phyloP scores from a whole-genome alignment of 2,329 filamentous ascomycete species.

The Trichophyton schoenleinii region DNA sequence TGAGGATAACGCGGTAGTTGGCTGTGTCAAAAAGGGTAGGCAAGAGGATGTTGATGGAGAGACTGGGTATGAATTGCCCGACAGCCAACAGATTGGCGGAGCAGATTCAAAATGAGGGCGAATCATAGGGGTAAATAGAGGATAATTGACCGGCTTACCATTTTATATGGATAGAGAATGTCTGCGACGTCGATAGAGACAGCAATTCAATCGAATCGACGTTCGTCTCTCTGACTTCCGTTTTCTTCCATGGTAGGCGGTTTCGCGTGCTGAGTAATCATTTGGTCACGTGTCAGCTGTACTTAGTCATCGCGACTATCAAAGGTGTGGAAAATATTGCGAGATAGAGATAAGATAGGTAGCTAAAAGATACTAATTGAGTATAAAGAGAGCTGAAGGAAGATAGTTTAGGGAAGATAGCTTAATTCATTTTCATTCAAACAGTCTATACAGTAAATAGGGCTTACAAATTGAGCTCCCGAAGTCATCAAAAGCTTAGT shows the following conservation, averaged over 20 bases:
- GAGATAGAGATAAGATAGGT: too few species aligned
- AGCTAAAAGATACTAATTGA: too few species aligned
- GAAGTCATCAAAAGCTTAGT: background rate
- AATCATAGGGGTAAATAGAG: too few species aligned
- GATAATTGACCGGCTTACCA: background rate
- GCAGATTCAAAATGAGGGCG: background rate
- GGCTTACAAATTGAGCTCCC: background rate
- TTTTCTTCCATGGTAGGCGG: background rate
- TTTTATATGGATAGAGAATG: background rate
- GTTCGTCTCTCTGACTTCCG: background rate
- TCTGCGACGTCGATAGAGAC: slow-evolving; percentile 1
- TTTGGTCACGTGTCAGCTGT: background rate
- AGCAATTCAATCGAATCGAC: background rate
- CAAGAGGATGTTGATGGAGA: background rate
- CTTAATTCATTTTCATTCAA: background rate
- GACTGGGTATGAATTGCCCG: background rate
- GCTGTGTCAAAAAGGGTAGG: too few species aligned
- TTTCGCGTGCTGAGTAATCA: background rate
- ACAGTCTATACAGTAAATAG: background rate
- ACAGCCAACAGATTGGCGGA: background rate
- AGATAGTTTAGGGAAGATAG: too few species aligned
- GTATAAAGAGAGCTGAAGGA: too few species aligned
- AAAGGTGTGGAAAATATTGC: too few species aligned
- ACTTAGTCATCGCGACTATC: background rate
- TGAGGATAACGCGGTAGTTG: background rate